Evolutionary conservation across 495 filamentous ascomycete genomes (phyloP).

Genomic region (Penicillium maclennaniae): DNA sequence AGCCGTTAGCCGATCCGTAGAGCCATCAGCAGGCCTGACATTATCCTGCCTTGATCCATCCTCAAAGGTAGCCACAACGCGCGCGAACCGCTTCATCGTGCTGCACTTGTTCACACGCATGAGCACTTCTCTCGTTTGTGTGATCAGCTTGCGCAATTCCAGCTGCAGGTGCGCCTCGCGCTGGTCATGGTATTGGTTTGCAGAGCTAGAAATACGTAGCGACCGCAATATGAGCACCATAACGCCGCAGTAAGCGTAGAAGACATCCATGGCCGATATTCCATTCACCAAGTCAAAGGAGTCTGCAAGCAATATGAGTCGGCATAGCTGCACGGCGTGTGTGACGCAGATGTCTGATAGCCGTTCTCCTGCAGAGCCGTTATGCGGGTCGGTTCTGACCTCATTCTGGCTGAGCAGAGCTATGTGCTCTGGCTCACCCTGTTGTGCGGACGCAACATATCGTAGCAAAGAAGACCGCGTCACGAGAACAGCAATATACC

Average conservation of each 20-base stretch:
- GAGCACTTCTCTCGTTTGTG: conserved; percentile 3
- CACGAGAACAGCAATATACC: conserved; percentile 4
- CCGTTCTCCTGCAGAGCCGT: neutral
- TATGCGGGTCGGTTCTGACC: too few species aligned
- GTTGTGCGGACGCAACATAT: conserved; percentile 1
- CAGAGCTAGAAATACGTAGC: conserved; percentile 3
- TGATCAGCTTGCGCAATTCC: conserved; percentile 1
- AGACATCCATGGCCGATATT: conserved; percentile 3
- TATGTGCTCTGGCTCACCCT: neutral
- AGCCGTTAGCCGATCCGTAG: too few species aligned
- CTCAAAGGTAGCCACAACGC: conserved; percentile 3
- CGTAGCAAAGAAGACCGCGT: conserved; percentile 1
- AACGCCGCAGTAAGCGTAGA: conserved; percentile 3
- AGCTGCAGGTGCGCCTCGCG: conserved; percentile 1
- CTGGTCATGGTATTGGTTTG: conserved; percentile 1
- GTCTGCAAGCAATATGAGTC: conserved; percentile 4
- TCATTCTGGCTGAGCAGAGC: too few species aligned
- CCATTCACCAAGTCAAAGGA: conserved; percentile 3
- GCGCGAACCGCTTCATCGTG: conserved; percentile 5
- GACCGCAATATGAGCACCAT: conserved; percentile 5
- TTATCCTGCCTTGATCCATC: conserved; percentile 1
- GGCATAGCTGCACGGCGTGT: conserved; percentile 5
- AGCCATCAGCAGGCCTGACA: neutral
- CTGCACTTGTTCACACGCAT: conserved; percentile 6
- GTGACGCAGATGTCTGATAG: conserved; percentile 1